Evolutionary conservation across 169 alveolate species (phyloP), one percentile per base, ranked within the genome.

Genomic region (Eimeria brunetti): DNA sequence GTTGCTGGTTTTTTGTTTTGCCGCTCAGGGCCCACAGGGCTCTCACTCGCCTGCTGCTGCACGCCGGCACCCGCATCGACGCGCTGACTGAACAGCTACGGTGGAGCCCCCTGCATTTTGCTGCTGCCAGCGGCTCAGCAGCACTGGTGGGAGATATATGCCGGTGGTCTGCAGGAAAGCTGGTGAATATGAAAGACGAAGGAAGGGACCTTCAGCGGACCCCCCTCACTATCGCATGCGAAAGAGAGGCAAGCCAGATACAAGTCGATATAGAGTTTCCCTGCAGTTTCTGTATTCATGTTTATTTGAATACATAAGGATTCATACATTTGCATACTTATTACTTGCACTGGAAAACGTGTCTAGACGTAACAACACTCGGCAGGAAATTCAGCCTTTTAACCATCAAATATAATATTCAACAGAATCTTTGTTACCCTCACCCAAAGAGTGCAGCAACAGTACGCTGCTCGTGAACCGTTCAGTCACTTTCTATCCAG

Each of bases 21-120:
- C 16, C 7, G 2, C 41, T 24, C 91, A 85, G 91, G 80, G 78
- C 41, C 4, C 91, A 85, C 62, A 78, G 91, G 18, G 16, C 64
- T 36, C 91, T 85, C 6, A 38, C 91, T 12, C 91, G 76, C 38
- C n/a, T 85, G 76, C 30, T 85, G 91, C 58, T 85, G 46, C 91
- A 85, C 22, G 49, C 14, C 2, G 91, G 91, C 30, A 58, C 41
- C 51, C 51, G 75, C 78, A 85, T 85, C 58, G 78, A 85, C 60
- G 75, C 91, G 24, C 60, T 85, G 75, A 85, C 91, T 0, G 44
- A 30, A 60, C 9, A 7, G 78, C 80, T 85, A 38, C 53, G 16
- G 44, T 60, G 78, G 91, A 85, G 64, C 24, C 91, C 91, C 24
- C 46, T 81, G 75, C 91, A 60, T 78, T 85, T 85, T 60, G 91